Percentiles rank a stretch among this genome's conserved stretches.
Conservation (phyloP, 1,139 yeast species). For the Lodderomyces elongisporus region DNA sequence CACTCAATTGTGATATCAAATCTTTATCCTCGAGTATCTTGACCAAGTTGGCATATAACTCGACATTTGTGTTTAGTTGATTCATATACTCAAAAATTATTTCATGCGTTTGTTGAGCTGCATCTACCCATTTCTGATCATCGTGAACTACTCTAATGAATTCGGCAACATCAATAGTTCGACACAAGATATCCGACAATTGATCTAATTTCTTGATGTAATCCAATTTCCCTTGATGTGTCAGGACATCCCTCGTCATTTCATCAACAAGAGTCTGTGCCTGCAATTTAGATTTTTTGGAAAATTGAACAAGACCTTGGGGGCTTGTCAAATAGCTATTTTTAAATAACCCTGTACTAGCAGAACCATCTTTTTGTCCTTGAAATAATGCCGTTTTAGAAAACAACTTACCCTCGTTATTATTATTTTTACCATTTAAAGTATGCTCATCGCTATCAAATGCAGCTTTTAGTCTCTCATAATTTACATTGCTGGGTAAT, state of each 20-base stretch:
- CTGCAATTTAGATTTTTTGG: conserved; percentile 53
- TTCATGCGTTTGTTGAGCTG: conserved; percentile 88
- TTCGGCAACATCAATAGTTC: conserved; percentile 92
- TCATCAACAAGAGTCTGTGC: conserved; percentile 60
- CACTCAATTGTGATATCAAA: conserved; percentile 38
- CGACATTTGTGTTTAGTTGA: conserved; percentile 78
- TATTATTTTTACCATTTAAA: too few relatives aligned
- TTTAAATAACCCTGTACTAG: conserved; percentile 72
- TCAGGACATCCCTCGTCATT: conserved; percentile 38
- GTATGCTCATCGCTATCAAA: too few relatives aligned
- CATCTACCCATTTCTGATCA: conserved; percentile 58
- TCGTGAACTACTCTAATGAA: conserved; percentile 90
- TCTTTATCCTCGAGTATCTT: conserved; percentile 45
- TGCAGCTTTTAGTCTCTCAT: too few relatives aligned
- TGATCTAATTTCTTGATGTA: conserved; percentile 73
- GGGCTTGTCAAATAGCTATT: conserved; percentile 69
- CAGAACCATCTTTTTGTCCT: too few relatives aligned
- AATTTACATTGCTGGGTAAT: too few relatives aligned
- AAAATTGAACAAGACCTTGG: conserved; percentile 63
- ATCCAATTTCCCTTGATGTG: conserved; percentile 39
- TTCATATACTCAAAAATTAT: conserved; percentile 93
- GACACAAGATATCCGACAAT: conserved; percentile 80
- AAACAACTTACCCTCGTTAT: too few relatives aligned
- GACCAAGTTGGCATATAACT: conserved; percentile 57
- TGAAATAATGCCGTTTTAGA: too few relatives aligned